Conservation (phyloP, 139 green algal species). For the Chlamydomonas sp. region DNA sequence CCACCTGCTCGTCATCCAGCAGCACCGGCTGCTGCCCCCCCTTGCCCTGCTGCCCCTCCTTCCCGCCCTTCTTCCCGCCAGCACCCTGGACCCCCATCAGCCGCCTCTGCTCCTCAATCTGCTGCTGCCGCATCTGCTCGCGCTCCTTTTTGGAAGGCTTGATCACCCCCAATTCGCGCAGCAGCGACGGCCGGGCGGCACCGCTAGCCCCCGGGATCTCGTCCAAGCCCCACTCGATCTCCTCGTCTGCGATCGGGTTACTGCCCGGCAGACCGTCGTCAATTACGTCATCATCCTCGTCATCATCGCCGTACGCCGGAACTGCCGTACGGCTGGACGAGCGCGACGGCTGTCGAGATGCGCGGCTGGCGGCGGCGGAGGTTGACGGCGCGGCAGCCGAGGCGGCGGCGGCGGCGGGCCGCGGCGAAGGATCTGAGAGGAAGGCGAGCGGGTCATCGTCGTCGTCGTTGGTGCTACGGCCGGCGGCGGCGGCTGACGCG, state of each 20-base stretch:
- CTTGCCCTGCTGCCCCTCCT: neutral
- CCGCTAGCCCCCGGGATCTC: constrained; percentile 4
- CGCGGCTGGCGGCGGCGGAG: neutral
- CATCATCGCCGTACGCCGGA: neutral
- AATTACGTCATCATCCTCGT: neutral
- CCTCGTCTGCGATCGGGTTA: constrained; percentile 18
- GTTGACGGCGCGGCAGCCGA: neutral
- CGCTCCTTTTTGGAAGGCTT: neutral
- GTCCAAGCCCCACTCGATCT: constrained; percentile 47
- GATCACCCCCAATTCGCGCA: constrained; percentile 32
- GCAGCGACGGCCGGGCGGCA: constrained; percentile 27
- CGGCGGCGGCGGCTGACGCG: neutral
- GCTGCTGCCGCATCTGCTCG: neutral
- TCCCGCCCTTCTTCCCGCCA: neutral
- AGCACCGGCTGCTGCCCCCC: neutral
- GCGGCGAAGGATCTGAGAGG: neutral
- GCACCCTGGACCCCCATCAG: neutral
- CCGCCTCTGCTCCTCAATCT: neutral
- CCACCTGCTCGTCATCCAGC: constrained; percentile 8
- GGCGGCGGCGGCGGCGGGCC: no score
- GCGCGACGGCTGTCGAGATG: no score
- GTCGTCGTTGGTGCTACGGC: neutral
- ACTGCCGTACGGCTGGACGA: no score
- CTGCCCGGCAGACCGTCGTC: neutral
- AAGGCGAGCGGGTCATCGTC: constrained; percentile 31